Percentiles rank a stretch among this genome's conserved stretches.
These are phyloP conservation scores for Cercospora sp. DNA, from an alignment of 2,329 filamentous ascomycete species.

Conservation along the genomic window DNA sequence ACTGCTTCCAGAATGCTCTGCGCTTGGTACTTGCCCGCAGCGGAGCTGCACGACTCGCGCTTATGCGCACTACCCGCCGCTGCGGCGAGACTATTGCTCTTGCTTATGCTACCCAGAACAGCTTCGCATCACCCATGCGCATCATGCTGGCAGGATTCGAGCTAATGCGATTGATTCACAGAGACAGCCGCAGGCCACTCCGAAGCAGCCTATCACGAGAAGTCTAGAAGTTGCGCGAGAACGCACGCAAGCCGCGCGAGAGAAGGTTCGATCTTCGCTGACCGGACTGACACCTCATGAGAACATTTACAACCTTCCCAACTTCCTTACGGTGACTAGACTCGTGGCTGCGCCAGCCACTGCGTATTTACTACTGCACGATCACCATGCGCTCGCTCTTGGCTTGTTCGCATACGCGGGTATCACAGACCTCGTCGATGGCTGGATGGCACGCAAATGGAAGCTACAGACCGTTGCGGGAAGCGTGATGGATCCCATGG, in stretches of 20 bases:
- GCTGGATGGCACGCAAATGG: constrained; percentile 87
- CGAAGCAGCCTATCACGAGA: constrained; percentile 28
- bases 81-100: constrained; percentile 2
- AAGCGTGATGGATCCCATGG: constrained; percentile 93
- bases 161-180: constrained; percentile 9
- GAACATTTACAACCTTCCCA: constrained; percentile 96
- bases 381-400: constrained; percentile 75
- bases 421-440: constrained; percentile 87
- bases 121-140: not conserved
- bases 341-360: constrained; percentile 79
- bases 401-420: constrained; percentile 90
- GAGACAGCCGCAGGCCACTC: constrained; percentile 13
- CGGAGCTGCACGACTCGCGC: not conserved
- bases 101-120: not conserved
- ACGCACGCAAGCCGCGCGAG: constrained; percentile 33
- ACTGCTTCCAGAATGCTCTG: constrained; percentile 10
- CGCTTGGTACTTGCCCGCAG: not conserved
- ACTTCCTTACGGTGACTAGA: constrained; percentile 84
- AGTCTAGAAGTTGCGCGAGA: constrained; percentile 32
- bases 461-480: constrained; percentile 90
- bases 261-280: constrained; percentile 37
- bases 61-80: constrained; percentile 2
- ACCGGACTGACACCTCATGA: constrained; percentile 59
- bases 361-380: constrained; percentile 84
- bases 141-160: not conserved